Evolutionary conservation across 495 filamentous ascomycete species (phyloP).

Genomic region (Daldinia vernicosa): DNA sequence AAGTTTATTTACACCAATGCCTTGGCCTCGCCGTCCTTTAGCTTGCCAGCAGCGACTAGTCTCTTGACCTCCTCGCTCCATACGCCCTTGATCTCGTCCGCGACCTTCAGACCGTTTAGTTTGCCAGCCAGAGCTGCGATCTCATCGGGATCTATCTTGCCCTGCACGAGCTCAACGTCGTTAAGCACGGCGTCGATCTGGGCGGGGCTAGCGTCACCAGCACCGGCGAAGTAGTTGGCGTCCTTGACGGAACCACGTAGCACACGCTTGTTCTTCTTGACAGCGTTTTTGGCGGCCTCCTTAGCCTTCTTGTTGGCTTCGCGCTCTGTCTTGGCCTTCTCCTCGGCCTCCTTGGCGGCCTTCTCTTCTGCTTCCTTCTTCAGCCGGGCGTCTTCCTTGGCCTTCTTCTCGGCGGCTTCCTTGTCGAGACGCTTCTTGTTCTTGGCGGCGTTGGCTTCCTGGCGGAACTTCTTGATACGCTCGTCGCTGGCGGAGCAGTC

Average conservation of each 20-base stretch:
- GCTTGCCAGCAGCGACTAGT: slow-evolving; percentile 78
- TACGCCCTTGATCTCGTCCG: slow-evolving; percentile 71
- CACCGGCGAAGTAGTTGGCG: slow-evolving; percentile 85
- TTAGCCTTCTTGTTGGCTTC: slow-evolving; percentile 94
- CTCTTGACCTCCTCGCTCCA: slow-evolving; percentile 75
- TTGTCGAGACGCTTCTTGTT: slow-evolving; percentile 91
- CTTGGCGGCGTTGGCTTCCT: slow-evolving; percentile 89
- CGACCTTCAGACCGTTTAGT: slow-evolving; percentile 76
- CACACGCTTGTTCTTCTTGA: slow-evolving; percentile 99
- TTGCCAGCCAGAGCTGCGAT: slow-evolving; percentile 79
- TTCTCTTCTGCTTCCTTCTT: slow-evolving; percentile 81
- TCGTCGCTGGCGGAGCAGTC: slow-evolving; percentile 82
- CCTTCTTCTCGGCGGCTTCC: slow-evolving; percentile 89
- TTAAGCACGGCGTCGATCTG: slow-evolving; percentile 82
- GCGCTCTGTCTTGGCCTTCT: slow-evolving; percentile 79
- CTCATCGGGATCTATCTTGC: slow-evolving; percentile 89
- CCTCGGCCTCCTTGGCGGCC: slow-evolving; percentile 82
- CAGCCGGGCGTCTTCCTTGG: slow-evolving; percentile 78
- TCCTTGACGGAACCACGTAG: slow-evolving; percentile 92
- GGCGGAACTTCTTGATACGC: slow-evolving; percentile 95
- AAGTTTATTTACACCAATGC: slow-evolving; percentile 45
- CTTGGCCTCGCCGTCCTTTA: slow-evolving; percentile 78
- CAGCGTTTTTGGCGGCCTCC: slow-evolving; percentile 96
- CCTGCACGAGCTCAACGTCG: slow-evolving; percentile 88
- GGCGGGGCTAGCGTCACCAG: slow-evolving; percentile 71